Evolutionary conservation across 805 yeast genomes (phyloP), one percentile per base, ranked within the genome.

Genomic region (Candida cerambycidarum): DNA sequence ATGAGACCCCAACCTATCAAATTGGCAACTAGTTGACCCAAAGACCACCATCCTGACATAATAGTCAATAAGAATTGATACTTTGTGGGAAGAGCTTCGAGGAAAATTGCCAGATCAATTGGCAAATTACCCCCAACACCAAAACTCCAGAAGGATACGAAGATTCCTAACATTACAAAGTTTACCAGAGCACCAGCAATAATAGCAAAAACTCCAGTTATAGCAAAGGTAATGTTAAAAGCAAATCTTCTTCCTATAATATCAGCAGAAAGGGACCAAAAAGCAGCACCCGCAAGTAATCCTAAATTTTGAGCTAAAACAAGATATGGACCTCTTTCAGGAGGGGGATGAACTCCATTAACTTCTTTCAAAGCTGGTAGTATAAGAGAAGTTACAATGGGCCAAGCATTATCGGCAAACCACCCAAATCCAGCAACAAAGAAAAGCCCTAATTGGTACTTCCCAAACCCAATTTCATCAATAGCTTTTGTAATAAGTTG

Each of bases 341-440:
- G 41, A 1, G 72, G 72, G 5, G 56, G 52, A 43, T 63, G 70
- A 10, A 63, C 73, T n/a, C 67, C 68, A 46, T 67, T 58, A 1
- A 48, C 53, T 42, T 67, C 72, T 23, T 41, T 53, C 30, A 68
- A 46, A 10, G 65, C 45, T 21, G 62, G 57, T 35, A 65, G 44
- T 12, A 68, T 60, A 38, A 65, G 57, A 13, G 63, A 50, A 1
- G 66, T 61, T 5, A 63, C 70, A 11, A 64, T 55, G 7, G 73
- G 73, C 64, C 70, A 68, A 2, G 67, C 66, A 45, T 67, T 67
- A 45, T 67, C 72, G 9, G 71, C 78, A 8, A 79, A 72, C 58
- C 79, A 79, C 19, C 83, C 83, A 59, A 76, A 71, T 4, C 83
- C 83, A 19, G 79, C 79, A n/a, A 79, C 61, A 46, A 69, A 65